These are phyloP conservation scores for Carex littledalei DNA, from an alignment of 176 grass and related monocot species.

Conservation along the genomic window DNA sequence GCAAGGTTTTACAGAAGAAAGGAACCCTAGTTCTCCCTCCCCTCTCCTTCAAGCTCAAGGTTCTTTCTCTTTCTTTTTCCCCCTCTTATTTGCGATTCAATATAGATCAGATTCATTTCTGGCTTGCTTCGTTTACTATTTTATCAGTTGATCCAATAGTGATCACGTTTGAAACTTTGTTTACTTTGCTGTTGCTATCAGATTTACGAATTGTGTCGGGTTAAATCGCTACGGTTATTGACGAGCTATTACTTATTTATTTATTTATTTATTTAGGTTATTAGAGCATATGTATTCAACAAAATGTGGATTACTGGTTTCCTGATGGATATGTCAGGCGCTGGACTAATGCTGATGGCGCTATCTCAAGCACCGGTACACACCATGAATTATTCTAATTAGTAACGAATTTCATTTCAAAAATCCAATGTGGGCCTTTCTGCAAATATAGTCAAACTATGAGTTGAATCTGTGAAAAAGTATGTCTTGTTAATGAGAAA, in stretches of 20 bases:
- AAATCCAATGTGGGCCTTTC: background rate
- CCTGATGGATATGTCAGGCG: conserved; percentile 81
- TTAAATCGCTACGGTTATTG: background rate
- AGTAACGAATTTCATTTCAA: background rate
- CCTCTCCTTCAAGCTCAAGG: conserved; percentile 99
- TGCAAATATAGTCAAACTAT: background rate
- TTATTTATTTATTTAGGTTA: conserved; percentile 54
- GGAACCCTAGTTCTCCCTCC: conserved; percentile 92
- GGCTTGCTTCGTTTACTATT: background rate
- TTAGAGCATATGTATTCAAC: conserved; percentile 73
- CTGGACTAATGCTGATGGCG: conserved; percentile 77
- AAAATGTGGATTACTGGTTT: conserved; percentile 89
- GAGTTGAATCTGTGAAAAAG: background rate
- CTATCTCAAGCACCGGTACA: conserved; percentile 76
- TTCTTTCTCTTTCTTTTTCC: background rate
- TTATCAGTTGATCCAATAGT: conserved; percentile 9
- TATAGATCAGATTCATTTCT: background rate
- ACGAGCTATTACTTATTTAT: background rate
- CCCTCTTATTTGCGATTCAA: background rate
- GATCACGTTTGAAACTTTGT: background rate
- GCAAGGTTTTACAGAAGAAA: conserved; percentile 98
- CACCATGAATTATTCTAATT: background rate
- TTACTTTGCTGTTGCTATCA: background rate
- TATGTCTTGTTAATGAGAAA: background rate
- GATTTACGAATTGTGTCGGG: background rate